phyloP scores from a whole-genome alignment of 306 rosid genomes.

The Biancaea sappan region DNA sequence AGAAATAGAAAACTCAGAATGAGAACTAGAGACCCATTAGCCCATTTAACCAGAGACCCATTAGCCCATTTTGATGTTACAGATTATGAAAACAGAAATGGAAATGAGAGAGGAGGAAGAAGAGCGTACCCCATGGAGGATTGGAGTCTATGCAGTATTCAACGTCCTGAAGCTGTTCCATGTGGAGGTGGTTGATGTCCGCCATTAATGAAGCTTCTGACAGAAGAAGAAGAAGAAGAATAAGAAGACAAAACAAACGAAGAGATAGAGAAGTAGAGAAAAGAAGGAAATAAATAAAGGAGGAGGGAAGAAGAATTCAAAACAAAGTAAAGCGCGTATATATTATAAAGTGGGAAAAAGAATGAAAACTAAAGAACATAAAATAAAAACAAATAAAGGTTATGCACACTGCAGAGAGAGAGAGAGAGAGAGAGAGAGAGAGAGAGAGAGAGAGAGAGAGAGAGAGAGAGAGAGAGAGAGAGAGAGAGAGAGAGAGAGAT shows the following conservation, averaged over 20 bases:
- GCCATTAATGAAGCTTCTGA: conserved; percentile 72
- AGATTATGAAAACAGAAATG: conserved; percentile 15
- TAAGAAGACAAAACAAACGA: no score
- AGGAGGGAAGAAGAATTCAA: conserved; percentile 31
- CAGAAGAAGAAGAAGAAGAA: conserved; percentile 32
- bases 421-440: no score
- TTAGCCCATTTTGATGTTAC: conserved; percentile 24
- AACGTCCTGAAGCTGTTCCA: conserved; percentile 99
- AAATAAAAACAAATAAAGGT: neutral
- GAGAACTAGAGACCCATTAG: conserved; percentile 24
- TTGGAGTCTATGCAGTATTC: conserved; percentile 98
- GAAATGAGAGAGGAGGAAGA: conserved; percentile 23
- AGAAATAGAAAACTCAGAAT: neutral
- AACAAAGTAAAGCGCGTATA: conserved; percentile 45
- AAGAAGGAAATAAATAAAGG: conserved; percentile 14
- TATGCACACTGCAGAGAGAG: neutral
- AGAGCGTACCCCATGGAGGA: conserved; percentile 89
- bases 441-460: no score
- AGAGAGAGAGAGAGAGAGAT: no score
- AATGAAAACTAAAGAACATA: conserved; percentile 4
- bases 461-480: no score
- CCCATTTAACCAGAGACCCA: no score
- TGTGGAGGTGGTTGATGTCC: conserved; percentile 89
- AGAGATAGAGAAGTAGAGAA: neutral
- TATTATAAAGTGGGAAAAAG: conserved; percentile 59